phyloP scores from a whole-genome alignment of 2,329 filamentous ascomycete species.

The Penicillium occitanis region DNA sequence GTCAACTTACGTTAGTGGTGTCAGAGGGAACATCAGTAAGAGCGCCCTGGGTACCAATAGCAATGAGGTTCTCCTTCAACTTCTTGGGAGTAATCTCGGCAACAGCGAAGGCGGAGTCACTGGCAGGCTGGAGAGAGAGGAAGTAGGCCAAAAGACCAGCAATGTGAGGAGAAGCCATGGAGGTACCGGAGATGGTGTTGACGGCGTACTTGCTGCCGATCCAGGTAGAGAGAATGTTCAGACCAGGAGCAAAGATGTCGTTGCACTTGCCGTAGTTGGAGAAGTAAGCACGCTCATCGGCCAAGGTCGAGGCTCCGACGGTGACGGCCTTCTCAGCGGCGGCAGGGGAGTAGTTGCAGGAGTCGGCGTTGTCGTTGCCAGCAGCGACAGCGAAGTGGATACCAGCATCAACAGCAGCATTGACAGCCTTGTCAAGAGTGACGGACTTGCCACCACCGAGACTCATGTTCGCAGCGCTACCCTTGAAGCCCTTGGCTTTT shows the following conservation, averaged over 20 bases:
- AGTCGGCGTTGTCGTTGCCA: constrained; percentile 97
- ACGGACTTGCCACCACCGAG: constrained; percentile 96
- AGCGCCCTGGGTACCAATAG: constrained; percentile 73
- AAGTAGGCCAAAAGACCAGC: constrained; percentile 96
- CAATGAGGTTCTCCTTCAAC: constrained; percentile 85
- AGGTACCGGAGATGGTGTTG: constrained; percentile 99
- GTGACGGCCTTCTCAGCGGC: constrained; percentile 89
- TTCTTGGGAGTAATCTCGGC: constrained; percentile 87
- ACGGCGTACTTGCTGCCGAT: constrained; percentile 92
- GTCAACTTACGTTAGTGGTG: constrained; percentile 71
- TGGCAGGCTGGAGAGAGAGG: constrained; percentile 88
- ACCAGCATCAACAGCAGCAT: constrained; percentile 86
- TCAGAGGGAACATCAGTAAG: constrained; percentile 79
- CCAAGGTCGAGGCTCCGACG: constrained; percentile 89
- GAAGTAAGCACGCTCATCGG: constrained; percentile 98
- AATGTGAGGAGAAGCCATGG: constrained; percentile 98
- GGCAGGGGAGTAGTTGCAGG: constrained; percentile 98
- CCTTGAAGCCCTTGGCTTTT: constrained; percentile 97
- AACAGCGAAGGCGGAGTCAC: constrained; percentile 87
- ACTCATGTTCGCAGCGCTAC: constrained; percentile 98
- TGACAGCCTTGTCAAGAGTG: constrained; percentile 86
- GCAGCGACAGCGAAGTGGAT: constrained; percentile 98
- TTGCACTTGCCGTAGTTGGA: constrained; percentile 99
- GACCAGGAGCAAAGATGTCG: constrained; percentile 96
- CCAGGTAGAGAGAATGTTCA: constrained; percentile 98